A percentile compares a stretch with the other conserved stretches of the same genome.
phyloP scores from a whole-genome alignment of 257 asterid species.

The Solanum megistacrolobum region DNA sequence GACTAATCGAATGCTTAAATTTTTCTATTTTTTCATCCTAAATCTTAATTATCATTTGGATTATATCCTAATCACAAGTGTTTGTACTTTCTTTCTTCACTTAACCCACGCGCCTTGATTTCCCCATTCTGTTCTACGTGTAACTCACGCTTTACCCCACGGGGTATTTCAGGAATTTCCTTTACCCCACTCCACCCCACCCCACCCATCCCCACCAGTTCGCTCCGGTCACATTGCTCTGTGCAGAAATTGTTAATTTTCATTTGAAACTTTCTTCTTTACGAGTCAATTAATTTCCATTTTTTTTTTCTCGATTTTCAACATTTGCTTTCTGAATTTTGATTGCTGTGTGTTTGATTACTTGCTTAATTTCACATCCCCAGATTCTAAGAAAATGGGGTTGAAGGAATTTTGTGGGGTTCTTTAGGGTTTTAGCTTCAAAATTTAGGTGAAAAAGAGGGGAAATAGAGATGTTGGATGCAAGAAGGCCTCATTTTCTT shows the following conservation, averaged over 20 bases:
- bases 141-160: neutral
- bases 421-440: neutral
- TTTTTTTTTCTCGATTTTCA: neutral
- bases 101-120: neutral
- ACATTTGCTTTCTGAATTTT: neutral
- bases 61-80: neutral
- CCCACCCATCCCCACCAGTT: too few relatives aligned
- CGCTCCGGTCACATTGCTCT: neutral
- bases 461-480: constrained; percentile 33
- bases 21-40: neutral
- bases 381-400: neutral
- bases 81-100: neutral
- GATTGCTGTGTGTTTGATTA: neutral
- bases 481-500: constrained; percentile 63
- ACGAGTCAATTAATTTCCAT: neutral
- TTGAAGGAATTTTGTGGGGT: neutral
- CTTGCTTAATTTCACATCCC: neutral
- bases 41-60: neutral
- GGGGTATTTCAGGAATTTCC: neutral
- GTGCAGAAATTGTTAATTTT: neutral
- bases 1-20: neutral
- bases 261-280: neutral
- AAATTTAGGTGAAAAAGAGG: neutral
- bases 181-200: neutral
- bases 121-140: neutral